Conservation (phyloP, 164 flowering plant species). For the Platanus orientalis region DNA sequence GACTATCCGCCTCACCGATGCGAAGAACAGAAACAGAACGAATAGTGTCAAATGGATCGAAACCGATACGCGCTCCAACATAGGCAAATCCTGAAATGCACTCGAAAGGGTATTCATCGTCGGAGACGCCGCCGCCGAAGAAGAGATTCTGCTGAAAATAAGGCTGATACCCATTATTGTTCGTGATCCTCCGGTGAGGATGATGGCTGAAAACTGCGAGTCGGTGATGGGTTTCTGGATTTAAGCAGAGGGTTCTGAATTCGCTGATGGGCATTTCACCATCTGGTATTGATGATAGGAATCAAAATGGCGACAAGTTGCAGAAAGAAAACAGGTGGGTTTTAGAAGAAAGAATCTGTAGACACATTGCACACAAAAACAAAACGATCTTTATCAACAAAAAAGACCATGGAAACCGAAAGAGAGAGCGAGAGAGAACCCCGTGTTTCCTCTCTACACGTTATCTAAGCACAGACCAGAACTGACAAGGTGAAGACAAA, state of each 20-base stretch:
- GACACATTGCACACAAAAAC: slow-evolving; percentile 65
- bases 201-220: slow-evolving; percentile 11
- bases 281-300: slow-evolving; percentile 16
- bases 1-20: slow-evolving; percentile 51
- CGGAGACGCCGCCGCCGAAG: slow-evolving; percentile 6
- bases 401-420: not conserved
- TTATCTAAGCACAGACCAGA: not conserved
- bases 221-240: slow-evolving; percentile 14
- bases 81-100: slow-evolving; percentile 45
- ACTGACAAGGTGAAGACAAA: slow-evolving; percentile 11
- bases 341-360: slow-evolving; percentile 31
- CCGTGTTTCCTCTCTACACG: not conserved
- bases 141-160: slow-evolving; percentile 18
- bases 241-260: slow-evolving; percentile 22
- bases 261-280: slow-evolving; percentile 57
- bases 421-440: slow-evolving; percentile 1
- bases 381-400: slow-evolving; percentile 26
- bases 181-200: slow-evolving; percentile 6
- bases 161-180: slow-evolving; percentile 34
- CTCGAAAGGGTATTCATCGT: slow-evolving; percentile 18
- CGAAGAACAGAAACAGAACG: slow-evolving; percentile 48
- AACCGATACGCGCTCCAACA: slow-evolving; percentile 55
- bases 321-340: slow-evolving; percentile 22
- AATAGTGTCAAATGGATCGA: slow-evolving; percentile 58
- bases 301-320: slow-evolving; percentile 28